Evolutionary conservation across 441 rosid genomes (phyloP).

Genomic region (Syzygium syzygioides): DNA sequence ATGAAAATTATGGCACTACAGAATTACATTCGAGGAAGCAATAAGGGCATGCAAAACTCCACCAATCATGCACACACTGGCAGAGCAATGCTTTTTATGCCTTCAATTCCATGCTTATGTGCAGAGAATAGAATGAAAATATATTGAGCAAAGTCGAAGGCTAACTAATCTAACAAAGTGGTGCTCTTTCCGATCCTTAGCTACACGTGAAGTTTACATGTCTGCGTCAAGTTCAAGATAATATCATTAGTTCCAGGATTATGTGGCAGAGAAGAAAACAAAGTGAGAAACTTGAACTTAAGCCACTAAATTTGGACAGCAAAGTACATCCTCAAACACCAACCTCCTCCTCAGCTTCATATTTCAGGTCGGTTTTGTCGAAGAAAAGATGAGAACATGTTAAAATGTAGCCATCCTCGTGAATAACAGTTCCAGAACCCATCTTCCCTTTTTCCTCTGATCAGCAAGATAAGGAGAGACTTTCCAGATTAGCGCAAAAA

Average conservation of each 20-base stretch:
- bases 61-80: background rate
- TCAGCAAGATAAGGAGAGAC: background rate
- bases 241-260: background rate
- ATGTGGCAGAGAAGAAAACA: background rate
- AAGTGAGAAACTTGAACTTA: background rate
- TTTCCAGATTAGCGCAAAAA: background rate
- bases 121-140: background rate
- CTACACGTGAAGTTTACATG: background rate
- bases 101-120: background rate
- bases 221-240: background rate
- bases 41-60: background rate
- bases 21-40: fast-evolving
- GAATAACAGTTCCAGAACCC: background rate
- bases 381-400: background rate
- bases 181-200: background rate
- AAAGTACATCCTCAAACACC: background rate
- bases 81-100: background rate
- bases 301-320: background rate
- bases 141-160: background rate
- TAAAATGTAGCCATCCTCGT: background rate
- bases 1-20: background rate
- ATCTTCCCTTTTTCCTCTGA: background rate
- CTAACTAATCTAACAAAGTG: background rate
- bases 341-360: background rate
- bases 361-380: background rate